Conservation (phyloP, 805 yeast species). For the Cyberlindnera americana region DNA sequence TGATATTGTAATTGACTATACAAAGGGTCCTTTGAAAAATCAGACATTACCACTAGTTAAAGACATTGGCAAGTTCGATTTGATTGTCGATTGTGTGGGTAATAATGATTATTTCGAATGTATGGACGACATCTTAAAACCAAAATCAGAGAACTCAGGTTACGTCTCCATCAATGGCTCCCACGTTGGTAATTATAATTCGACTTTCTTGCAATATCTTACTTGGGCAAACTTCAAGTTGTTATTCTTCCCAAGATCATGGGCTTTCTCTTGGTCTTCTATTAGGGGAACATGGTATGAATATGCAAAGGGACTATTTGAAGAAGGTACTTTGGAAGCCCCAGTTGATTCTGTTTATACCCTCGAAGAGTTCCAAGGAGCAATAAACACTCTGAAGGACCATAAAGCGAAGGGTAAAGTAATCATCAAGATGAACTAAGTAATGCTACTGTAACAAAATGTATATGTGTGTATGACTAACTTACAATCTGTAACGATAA, state of each 20-base stretch:
- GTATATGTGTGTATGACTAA: too few relatives aligned
- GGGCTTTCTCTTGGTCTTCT: conserved; percentile 27
- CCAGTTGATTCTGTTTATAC: conserved; percentile 48
- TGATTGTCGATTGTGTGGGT: conserved; percentile 66
- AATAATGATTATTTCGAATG: conserved; percentile 44
- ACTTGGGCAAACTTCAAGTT: conserved; percentile 14
- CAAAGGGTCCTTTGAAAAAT: conserved; percentile 38
- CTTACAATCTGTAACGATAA: conserved; percentile 29
- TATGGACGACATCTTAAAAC: conserved; percentile 42
- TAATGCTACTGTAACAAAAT: too few relatives aligned
- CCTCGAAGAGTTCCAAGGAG: conserved; percentile 47
- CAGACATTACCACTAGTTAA: conserved; percentile 23
- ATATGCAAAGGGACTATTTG: conserved; percentile 34
- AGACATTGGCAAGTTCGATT: conserved; percentile 45
- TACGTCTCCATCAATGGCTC: conserved; percentile 61
- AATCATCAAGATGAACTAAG: conserved; percentile 34
- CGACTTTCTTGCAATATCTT: conserved; percentile 8
- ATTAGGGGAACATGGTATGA: conserved; percentile 22
- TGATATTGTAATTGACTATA: conserved; percentile 54
- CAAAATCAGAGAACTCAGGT: conserved; percentile 42
- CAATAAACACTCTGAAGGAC: conserved; percentile 43
- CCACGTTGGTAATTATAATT: conserved; percentile 30
- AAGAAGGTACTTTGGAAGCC: conserved; percentile 39
- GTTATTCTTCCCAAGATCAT: conserved; percentile 16
- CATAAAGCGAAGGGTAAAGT: conserved; percentile 63